These are phyloP conservation scores for Luffa acutangula DNA, from an alignment of 306 rosid species.

Conservation along the genomic window DNA sequence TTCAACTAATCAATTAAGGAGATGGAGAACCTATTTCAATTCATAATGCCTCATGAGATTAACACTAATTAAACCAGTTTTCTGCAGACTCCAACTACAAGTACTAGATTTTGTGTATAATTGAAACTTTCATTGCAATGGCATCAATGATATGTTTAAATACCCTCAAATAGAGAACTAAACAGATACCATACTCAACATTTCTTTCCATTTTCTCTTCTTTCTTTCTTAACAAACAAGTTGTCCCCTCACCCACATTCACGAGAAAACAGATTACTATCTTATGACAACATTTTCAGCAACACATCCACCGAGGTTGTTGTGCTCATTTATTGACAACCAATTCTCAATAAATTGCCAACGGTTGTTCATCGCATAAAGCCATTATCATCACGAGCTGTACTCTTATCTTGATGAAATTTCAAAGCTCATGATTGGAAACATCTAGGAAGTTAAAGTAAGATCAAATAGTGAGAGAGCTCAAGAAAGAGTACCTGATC, in stretches of 20 bases:
- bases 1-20: background rate
- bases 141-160: background rate
- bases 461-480: background rate
- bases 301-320: background rate
- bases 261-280: background rate
- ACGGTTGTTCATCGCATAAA: background rate
- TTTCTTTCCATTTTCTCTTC: background rate
- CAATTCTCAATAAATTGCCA: background rate
- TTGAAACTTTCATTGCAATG: background rate
- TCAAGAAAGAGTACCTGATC: slow-evolving; percentile 56
- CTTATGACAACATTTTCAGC: background rate
- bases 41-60: background rate
- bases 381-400: background rate
- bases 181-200: background rate
- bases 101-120: background rate
- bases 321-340: background rate
- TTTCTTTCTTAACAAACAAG: background rate
- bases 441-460: background rate
- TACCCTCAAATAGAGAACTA: background rate
- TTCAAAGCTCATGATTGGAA: background rate
- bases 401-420: background rate
- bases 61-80: background rate
- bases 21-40: background rate
- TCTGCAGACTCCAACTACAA: background rate
- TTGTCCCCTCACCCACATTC: background rate